phyloP scores from a whole-genome alignment of 1,139 yeast species.

The Debaryomycetaceae sp. region DNA sequence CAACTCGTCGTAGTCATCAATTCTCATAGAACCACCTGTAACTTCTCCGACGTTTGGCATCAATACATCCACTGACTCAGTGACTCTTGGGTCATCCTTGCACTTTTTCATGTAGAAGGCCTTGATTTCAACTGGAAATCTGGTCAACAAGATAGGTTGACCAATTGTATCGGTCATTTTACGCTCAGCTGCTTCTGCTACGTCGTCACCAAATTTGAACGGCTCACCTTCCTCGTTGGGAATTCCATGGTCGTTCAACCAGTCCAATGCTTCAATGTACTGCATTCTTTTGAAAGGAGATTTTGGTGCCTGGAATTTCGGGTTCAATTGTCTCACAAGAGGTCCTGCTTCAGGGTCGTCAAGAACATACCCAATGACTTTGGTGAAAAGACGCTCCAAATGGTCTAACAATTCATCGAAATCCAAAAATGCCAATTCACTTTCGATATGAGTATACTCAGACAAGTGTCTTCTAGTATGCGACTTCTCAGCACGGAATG shows the following conservation, averaged over 20 bases:
- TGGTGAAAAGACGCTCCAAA: conserved; percentile 74
- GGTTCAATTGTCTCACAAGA: conserved; percentile 86
- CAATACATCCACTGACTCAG: conserved; percentile 95
- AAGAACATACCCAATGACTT: conserved; percentile 67
- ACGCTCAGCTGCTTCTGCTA: conserved; percentile 99
- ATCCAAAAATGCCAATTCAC: conserved; percentile 81
- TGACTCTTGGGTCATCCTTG: conserved; percentile 84
- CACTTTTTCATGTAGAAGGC: conserved; percentile 97
- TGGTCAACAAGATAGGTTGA: conserved; percentile 83
- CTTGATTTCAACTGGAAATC: conserved; percentile 96
- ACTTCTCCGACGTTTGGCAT: conserved; percentile 99
- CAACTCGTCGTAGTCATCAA: conserved; percentile 74
- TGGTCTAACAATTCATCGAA: conserved; percentile 86
- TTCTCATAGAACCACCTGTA: conserved; percentile 99
- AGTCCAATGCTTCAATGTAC: conserved; percentile 84
- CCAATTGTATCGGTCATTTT: conserved; percentile 95
- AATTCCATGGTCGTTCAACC: conserved; percentile 95
- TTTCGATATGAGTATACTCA: conserved; percentile 96
- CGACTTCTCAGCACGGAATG: conserved; percentile 98
- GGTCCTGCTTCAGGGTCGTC: conserved; percentile 94
- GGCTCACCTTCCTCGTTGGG: conserved; percentile 90
- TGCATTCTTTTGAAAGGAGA: conserved; percentile 90
- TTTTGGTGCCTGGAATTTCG: conserved; percentile 75
- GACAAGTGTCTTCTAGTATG: conserved; percentile 98
- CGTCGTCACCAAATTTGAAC: conserved; percentile 97